Evolutionary conservation across 225 moss, liverwort and hornwort species (phyloP), one percentile per base, ranked within the genome.

Genomic region (Anthoceros angustus): DNA sequence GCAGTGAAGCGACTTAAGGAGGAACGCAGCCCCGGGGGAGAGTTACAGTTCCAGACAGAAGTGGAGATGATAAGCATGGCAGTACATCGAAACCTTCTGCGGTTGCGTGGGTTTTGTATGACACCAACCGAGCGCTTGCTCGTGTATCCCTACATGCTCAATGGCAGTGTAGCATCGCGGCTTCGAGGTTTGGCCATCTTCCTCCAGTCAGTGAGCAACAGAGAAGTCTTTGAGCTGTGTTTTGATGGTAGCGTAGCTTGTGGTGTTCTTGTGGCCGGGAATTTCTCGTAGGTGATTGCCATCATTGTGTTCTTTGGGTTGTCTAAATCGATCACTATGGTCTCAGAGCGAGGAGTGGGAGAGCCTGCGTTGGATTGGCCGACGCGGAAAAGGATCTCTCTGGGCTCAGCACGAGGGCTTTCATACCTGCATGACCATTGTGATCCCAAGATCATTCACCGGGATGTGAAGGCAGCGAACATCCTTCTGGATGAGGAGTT

Each of bases 1-100:
- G 83, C 83, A 66, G 78, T 84, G 40, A 84, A 84, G 72, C 77
- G 83, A 24, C 76, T 84, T 18, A 84, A 84, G 63, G 83, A 84
- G 71, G 83, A 84, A 60, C 83, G 83, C 41, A 84, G 80, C 63
- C 78, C 80, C 5, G 83, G 80, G 38, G 83, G 83, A 16, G 83
- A 84, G 77, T 70, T 80, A 42, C 83, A 84, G 68, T 84, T 84
- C 62, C 83, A 84, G 63, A 80, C 83, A 26, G 83, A 84, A 76
- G 83, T 84, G 48, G 82, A 83, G 72, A 83, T 83, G 83, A 84
- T 84, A 62, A 84, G 83, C 43, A 80, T 84, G 83, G 83, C 83
- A 0, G 83, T 84, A 6, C 83, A 84, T 63, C 78, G 83, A 9
- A 80, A 84, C 73, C 75, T 84, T 43, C 80, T 84, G 38, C 83